Evolutionary conservation across 1,139 yeast genomes (phyloP).

Genomic region (Wickerhamomyces sp.): DNA sequence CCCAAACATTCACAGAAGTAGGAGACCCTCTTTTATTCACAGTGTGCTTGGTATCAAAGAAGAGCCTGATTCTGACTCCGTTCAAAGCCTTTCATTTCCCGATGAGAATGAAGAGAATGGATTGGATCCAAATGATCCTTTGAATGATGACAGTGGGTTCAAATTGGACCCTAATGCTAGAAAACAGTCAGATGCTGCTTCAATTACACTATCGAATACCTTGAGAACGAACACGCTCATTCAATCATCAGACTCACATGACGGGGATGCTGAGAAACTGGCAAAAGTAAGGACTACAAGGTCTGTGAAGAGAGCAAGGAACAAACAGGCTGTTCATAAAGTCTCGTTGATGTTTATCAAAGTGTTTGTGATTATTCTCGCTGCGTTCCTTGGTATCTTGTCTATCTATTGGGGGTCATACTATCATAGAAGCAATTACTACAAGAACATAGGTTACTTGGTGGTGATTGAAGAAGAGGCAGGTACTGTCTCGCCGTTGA

Average conservation of each 20-base stretch:
- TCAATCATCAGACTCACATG: too few relatives aligned
- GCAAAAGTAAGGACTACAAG: neutral
- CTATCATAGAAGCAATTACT: conserved; percentile 35
- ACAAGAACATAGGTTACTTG: conserved; percentile 36
- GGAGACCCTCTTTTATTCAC: conserved; percentile 5
- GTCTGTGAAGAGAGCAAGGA: conserved; percentile 9
- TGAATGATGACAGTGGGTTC: too few relatives aligned
- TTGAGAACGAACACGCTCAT: too few relatives aligned
- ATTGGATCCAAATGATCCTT: too few relatives aligned
- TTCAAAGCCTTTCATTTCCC: neutral
- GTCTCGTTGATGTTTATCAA: conserved; percentile 6
- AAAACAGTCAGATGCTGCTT: neutral
- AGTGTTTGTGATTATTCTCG: conserved; percentile 9
- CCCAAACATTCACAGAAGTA: conserved; percentile 4
- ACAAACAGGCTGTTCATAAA: conserved; percentile 8
- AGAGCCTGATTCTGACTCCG: neutral
- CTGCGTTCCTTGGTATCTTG: conserved; percentile 22
- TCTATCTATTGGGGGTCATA: conserved; percentile 57
- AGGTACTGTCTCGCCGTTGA: conserved; percentile 6
- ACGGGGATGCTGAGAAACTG: neutral
- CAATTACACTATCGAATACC: neutral
- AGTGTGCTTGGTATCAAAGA: conserved; percentile 5
- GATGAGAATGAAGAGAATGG: neutral
- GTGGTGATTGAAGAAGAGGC: conserved; percentile 35
- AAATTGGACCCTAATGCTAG: neutral